Base-by-base conservation (phyloP, 805 yeast genomes). In the Lachancea fermentati region DNA sequence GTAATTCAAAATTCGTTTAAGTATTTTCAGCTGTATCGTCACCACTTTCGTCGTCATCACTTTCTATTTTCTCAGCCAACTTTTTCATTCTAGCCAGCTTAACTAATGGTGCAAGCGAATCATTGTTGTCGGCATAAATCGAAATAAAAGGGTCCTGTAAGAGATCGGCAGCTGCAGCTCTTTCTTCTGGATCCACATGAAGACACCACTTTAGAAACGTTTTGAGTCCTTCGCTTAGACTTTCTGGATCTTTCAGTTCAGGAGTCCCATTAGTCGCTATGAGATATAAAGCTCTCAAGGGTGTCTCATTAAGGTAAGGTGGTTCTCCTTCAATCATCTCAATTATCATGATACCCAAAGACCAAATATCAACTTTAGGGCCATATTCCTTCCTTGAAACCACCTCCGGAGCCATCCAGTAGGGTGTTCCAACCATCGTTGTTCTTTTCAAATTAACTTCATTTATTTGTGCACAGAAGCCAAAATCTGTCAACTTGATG, bases 381-480 rank as follows among this genome's bases (percentile, higher is more conserved):
- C 95, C 98, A 58, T 93, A 93, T 57, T 89, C 96, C 61, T 88
- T 89, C 52, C 94, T 78, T 14, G 89, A 79, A 19, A 93, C 96
- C 39, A 93, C 96, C 62, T 93, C 99, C 1, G 99, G 99, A 0
- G 99, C 99, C 99, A 93, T 93, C 99, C 99, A 93, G 62, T 93
- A 93, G 11, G 99, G 98, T 0, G 99, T 93, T 12, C 99, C 99
- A 13, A 93, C 98, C 95, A 93, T 87, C 4, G 99, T 93, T 3
- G 96, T 88, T 60, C 99, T 79, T 62, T 91, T 89, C 41, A 84
- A 69, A 49, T 85, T 83, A 40, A 76, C 75, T 49, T 83, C 94
- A 28, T 83, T 85, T 45, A 85, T 73, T 63, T 89, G 95, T 0
- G 98, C 99, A 67, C 98, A 93, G 68, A 91, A 93, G 0, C 95